Evolutionary conservation across 805 yeast genomes (phyloP).

Genomic region (Candida qinlingensis): DNA sequence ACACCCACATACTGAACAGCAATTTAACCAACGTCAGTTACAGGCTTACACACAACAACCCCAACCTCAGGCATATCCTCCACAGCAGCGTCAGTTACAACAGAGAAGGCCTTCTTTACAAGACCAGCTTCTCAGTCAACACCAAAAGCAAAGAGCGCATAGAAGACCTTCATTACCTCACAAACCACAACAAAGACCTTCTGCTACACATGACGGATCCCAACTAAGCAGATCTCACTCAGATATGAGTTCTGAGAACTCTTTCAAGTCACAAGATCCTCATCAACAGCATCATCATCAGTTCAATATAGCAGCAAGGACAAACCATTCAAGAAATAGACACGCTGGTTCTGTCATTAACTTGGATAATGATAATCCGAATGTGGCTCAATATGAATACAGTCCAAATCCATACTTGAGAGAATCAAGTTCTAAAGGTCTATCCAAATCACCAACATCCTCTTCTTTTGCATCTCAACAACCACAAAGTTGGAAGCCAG

Average conservation of each 20-base stretch:
- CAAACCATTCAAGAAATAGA: conserved; percentile 33
- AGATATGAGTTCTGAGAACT: background rate
- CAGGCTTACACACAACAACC: background rate
- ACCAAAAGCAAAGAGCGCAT: conserved; percentile 2
- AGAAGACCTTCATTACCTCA: conserved; percentile 4
- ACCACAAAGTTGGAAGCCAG: background rate
- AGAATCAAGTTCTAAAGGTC: background rate
- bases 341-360: conserved; percentile 25
- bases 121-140: background rate
- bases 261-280: too few species aligned
- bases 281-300: too few species aligned
- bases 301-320: conserved; percentile 3
- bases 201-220: background rate
- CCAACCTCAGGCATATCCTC: background rate
- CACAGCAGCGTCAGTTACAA: background rate
- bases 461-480: background rate
- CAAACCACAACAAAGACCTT: background rate
- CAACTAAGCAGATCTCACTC: background rate
- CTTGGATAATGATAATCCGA: conserved; percentile 4
- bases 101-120: conserved; percentile 4
- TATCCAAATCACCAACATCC: too few species aligned
- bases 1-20: too few species aligned
- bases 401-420: background rate
- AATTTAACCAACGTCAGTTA: background rate
- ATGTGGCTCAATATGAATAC: background rate